phyloP scores from a whole-genome alignment of 306 rosid species.

The Prunus mira region DNA sequence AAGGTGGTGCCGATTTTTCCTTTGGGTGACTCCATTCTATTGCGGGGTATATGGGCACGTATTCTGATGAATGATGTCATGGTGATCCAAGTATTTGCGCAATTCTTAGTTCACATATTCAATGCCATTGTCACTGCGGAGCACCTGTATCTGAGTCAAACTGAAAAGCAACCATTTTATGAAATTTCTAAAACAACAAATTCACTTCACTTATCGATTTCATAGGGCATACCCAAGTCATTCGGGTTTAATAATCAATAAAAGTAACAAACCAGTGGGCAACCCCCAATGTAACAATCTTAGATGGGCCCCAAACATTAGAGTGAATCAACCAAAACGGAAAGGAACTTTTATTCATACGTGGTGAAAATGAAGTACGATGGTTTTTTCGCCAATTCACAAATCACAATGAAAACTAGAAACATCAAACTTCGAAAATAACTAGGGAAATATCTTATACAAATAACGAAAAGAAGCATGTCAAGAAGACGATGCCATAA shows the following conservation, averaged over 20 bases:
- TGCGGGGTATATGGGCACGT: neutral
- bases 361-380: neutral
- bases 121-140: neutral
- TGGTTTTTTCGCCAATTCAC: neutral
- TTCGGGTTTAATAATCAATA: neutral
- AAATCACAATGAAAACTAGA: neutral
- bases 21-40: neutral
- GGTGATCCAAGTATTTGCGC: neutral
- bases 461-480: neutral
- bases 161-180: neutral
- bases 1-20: neutral
- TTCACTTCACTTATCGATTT: neutral
- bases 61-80: neutral
- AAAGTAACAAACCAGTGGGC: neutral
- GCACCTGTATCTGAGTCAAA: neutral
- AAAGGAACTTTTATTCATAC: neutral
- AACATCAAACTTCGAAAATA: neutral
- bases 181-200: neutral
- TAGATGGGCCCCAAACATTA: neutral
- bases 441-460: neutral
- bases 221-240: neutral
- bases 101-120: neutral
- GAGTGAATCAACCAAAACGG: neutral
- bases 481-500: neutral
- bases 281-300: too few relatives aligned